phyloP scores from a whole-genome alignment of 1,284 basidiomycete genomes.

The Pterulicium gracile region DNA sequence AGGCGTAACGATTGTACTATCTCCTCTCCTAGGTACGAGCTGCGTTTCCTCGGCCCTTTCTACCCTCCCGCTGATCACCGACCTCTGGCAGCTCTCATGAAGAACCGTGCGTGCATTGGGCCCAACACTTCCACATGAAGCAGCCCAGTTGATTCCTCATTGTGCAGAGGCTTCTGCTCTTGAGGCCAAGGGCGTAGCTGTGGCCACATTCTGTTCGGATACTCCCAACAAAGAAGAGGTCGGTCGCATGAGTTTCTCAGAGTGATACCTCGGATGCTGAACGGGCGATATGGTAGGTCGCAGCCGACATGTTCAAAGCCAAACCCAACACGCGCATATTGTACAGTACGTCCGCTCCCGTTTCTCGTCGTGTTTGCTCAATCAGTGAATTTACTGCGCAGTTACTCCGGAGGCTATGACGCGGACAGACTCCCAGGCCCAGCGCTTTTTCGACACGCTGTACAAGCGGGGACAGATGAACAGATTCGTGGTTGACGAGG shows the following conservation, averaged over 20 bases:
- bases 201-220: conserved; percentile 61
- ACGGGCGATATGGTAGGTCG: background rate
- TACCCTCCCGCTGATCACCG: background rate
- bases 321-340: conserved; percentile 53
- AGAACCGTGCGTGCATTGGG: conserved; percentile 47
- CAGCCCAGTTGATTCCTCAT: conserved; percentile 4
- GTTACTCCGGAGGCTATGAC: conserved; percentile 72
- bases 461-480: conserved; percentile 49
- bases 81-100: conserved; percentile 59
- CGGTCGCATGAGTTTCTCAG: conserved; percentile 32
- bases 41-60: conserved; percentile 1
- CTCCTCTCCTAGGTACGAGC: conserved; percentile 60
- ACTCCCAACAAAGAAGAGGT: conserved; percentile 40
- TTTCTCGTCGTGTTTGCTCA: background rate
- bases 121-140: conserved; percentile 2
- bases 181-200: conserved; percentile 41
- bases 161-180: conserved; percentile 64
- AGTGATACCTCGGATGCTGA: too few species aligned
- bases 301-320: conserved; percentile 47
- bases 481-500: conserved; percentile 75
- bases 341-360: conserved; percentile 44
- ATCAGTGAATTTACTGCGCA: conserved; percentile 13
- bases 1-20: conserved; percentile 72
- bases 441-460: conserved; percentile 28
- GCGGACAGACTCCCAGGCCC: conserved; percentile 37